phyloP scores from a whole-genome alignment of 2,329 filamentous ascomycete genomes.

The Fusarium circinatum region DNA sequence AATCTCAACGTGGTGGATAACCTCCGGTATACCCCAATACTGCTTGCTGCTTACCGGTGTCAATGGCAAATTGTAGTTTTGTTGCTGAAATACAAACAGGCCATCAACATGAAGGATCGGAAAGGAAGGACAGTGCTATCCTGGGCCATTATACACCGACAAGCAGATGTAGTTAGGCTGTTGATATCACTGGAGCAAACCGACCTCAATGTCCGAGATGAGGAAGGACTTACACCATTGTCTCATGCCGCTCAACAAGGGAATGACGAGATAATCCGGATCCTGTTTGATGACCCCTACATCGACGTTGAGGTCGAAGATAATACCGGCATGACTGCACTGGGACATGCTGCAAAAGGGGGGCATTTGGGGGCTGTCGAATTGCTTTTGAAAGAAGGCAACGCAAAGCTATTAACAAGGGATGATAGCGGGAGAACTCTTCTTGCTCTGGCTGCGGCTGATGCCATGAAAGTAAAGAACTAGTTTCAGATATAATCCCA shows the following conservation, averaged over 20 bases:
- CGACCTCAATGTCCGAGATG: background rate
- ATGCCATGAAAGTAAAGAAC: no score
- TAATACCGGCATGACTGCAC: background rate
- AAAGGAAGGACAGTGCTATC: fast-evolving
- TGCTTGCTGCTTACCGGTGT: background rate
- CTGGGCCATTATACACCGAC: background rate
- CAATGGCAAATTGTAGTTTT: no score
- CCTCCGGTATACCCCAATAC: background rate
- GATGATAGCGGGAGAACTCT: background rate
- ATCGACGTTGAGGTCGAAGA: background rate
- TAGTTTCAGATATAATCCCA: no score
- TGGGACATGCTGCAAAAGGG: background rate
- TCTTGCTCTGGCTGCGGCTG: background rate
- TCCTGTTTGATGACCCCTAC: no score
- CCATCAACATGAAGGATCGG: background rate
- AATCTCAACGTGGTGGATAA: background rate
- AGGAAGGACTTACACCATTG: background rate
- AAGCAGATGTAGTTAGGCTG: background rate
- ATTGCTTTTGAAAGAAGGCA: background rate
- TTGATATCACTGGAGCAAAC: background rate
- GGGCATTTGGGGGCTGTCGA: background rate
- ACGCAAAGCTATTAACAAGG: background rate
- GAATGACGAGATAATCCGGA: background rate
- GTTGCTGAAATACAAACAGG: fast-evolving
- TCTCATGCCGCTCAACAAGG: background rate